These are phyloP conservation scores for Agrocybe praecox DNA, from an alignment of 768 basidiomycete genomes.

Conservation along the genomic window DNA sequence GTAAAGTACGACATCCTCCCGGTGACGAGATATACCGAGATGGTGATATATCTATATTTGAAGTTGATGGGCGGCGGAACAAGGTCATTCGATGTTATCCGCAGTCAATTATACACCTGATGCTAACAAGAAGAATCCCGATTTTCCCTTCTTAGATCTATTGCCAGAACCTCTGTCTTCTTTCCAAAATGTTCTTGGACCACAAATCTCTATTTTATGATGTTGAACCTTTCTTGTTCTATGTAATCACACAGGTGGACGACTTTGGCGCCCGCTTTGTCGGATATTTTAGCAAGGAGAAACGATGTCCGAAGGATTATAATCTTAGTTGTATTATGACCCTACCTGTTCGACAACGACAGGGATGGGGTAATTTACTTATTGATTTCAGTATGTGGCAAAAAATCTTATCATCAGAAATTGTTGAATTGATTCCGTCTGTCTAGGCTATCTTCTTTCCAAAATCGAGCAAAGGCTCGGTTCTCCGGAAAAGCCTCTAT, in stretches of 20 bases:
- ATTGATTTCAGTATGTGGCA: conserved; percentile 93
- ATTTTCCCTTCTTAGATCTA: conserved; percentile 67
- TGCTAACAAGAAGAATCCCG: neutral
- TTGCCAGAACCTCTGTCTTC: conserved; percentile 95
- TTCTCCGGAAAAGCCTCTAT: conserved; percentile 96
- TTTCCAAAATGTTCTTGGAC: conserved; percentile 99
- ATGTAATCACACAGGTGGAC: conserved; percentile 93
- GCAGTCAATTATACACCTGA: neutral
- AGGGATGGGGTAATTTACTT: conserved; percentile 95
- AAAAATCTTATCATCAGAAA: neutral
- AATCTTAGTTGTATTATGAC: conserved; percentile 99
- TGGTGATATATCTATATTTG: conserved; percentile 86
- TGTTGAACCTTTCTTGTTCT: conserved; percentile 98
- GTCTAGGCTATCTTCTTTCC: conserved; percentile 88
- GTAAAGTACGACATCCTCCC: conserved; percentile 92
- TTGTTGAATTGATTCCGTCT: conserved; percentile 4
- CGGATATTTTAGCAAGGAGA: conserved; percentile 99
- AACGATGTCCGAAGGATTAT: conserved; percentile 92
- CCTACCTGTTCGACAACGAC: conserved; percentile 88
- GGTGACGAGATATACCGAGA: conserved; percentile 99
- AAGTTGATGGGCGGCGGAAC: conserved; percentile 97
- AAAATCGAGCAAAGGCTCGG: conserved; percentile 92
- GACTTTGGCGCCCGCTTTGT: conserved; percentile 92
- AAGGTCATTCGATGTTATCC: conserved; percentile 54
- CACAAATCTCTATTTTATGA: conserved; percentile 99